A percentile compares a stretch with the other conserved stretches of the same genome.
Evolutionary conservation across 1,284 basidiomycete genomes (phyloP).

Genomic region (Meripilus lineatus): DNA sequence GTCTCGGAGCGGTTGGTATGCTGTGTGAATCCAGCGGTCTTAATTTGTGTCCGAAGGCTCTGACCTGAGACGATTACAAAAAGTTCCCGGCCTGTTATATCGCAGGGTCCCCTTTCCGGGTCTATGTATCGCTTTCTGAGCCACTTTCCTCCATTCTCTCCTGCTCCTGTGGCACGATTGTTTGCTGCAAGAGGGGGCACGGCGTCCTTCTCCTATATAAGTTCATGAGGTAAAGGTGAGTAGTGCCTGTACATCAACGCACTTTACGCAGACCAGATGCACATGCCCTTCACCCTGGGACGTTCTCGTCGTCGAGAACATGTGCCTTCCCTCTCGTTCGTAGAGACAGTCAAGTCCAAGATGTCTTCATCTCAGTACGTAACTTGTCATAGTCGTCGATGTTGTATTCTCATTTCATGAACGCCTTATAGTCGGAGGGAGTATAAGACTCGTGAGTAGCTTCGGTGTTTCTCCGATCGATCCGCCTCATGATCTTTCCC

Average conservation of each 20-base stretch:
- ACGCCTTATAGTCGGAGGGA: too few relatives aligned
- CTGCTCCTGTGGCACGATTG: conserved; percentile 6
- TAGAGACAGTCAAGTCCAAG: conserved; percentile 32
- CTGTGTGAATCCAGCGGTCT: conserved; percentile 8
- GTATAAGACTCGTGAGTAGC: conserved; percentile 9
- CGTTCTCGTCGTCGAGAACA: conserved; percentile 32
- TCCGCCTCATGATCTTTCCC: background rate
- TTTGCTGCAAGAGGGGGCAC: background rate
- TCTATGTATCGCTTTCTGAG: too few relatives aligned
- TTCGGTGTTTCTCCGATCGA: background rate
- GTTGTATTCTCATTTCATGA: conserved; percentile 1
- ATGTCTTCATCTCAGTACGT: conserved; percentile 25
- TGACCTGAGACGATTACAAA: conserved; percentile 1
- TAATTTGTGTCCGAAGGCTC: conserved; percentile 4
- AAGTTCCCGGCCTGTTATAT: conserved; percentile 5
- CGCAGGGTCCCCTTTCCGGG: conserved; percentile 8
- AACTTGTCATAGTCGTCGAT: too few relatives aligned
- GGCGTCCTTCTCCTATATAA: background rate
- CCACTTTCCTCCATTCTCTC: too few relatives aligned
- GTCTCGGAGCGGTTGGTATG: conserved; percentile 3
- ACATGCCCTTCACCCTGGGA: conserved; percentile 33
- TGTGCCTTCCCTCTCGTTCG: conserved; percentile 30
- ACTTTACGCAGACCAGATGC: conserved; percentile 1
- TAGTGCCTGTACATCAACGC: background rate
- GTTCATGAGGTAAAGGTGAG: background rate